Evolutionary conservation across 148 eudicot genomes (phyloP), one percentile per base, ranked within the genome.

Genomic region (Diospyros lotus): DNA sequence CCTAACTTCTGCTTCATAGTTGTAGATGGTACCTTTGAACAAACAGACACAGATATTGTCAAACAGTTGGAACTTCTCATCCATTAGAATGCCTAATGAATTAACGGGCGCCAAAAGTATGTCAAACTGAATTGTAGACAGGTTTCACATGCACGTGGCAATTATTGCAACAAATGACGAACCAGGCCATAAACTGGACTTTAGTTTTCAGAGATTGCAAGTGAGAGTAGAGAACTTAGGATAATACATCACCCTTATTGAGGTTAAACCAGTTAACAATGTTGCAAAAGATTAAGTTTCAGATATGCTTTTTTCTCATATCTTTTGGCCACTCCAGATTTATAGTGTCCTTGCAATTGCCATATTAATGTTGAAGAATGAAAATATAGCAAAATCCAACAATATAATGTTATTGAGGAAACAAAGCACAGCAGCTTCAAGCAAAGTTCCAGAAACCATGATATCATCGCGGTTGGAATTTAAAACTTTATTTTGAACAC

Each of bases 11-110:
- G 77, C 74, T 63, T 71, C 15, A 39, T 54, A 66, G 53, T 66
- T 52, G 79, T 60, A 66, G 64, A 66, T 66, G 76, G 65, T 71
- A 67, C 51, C 85, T 82, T 10, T 53, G 64, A 55, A 56, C 42
- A 66, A 43, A 28, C 51, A 53, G n/a, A 68, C 6, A 58, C 42
- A 69, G 46, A 52, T 18, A 56, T 69, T 58, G 15, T 59, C 12
- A 6, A 40, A 45, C 39, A n/a, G 44, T 60, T 52, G 39, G 46
- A 68, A 76, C 0, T 1, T 68, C 38, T 3, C 13, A 45, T 28
- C 12, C 58, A 48, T 14, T 7, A 61, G 12, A 72, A 48, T 51
- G n/a, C 10, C 54, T 46, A 18, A 13, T 46, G 12, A 10, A 39
- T 55, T 46, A 18, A 13, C 13, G 18, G 46, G 15, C 5, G 62